phyloP scores from a whole-genome alignment of 2,329 filamentous ascomycete genomes.

The Pleurostoma richardsiae region DNA sequence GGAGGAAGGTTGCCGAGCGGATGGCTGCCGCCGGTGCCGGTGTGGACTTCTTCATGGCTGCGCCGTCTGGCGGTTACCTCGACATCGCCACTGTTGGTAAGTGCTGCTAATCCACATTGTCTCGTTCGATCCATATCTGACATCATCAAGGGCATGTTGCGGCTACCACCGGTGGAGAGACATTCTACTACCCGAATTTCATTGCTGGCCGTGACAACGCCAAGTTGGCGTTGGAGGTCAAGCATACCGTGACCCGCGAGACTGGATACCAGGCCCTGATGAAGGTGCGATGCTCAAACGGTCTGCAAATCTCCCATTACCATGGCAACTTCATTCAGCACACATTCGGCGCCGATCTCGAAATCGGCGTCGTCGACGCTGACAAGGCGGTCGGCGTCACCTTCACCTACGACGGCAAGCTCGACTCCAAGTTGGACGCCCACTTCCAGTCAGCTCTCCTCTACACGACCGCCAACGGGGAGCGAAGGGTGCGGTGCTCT shows the following conservation, averaged over 20 bases:
- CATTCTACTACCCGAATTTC: slow-evolving; percentile 97
- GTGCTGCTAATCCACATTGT: slow-evolving; percentile 29
- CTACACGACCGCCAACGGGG: slow-evolving; percentile 86
- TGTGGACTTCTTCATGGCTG: slow-evolving; percentile 89
- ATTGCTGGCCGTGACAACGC: slow-evolving; percentile 78
- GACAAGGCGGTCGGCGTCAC: slow-evolving; percentile 91
- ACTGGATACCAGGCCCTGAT: slow-evolving; percentile 94
- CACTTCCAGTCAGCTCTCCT: slow-evolving; percentile 95
- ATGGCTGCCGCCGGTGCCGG: slow-evolving; percentile 85
- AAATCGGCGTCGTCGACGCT: slow-evolving; percentile 86
- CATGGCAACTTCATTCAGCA: slow-evolving; percentile 96
- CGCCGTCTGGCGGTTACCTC: slow-evolving; percentile 84
- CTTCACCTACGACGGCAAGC: slow-evolving; percentile 93
- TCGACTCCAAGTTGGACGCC: slow-evolving; percentile 93
- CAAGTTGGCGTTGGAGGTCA: slow-evolving; percentile 79
- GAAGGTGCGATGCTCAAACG: slow-evolving; percentile 98
- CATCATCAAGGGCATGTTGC: slow-evolving; percentile 64
- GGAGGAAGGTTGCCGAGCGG: slow-evolving; percentile 80
- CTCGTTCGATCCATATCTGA: slow-evolving; percentile 1
- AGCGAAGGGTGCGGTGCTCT: slow-evolving; percentile 85
- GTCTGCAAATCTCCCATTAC: slow-evolving; percentile 87
- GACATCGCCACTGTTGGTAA: slow-evolving; percentile 82
- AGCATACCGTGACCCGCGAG: slow-evolving; percentile 80
- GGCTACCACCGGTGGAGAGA: slow-evolving; percentile 87
- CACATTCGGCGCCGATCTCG: slow-evolving; percentile 88